Percentiles rank a stretch among this genome's conserved stretches.
phyloP scores from a whole-genome alignment of 257 asterid genomes.

The Vinca minor region DNA sequence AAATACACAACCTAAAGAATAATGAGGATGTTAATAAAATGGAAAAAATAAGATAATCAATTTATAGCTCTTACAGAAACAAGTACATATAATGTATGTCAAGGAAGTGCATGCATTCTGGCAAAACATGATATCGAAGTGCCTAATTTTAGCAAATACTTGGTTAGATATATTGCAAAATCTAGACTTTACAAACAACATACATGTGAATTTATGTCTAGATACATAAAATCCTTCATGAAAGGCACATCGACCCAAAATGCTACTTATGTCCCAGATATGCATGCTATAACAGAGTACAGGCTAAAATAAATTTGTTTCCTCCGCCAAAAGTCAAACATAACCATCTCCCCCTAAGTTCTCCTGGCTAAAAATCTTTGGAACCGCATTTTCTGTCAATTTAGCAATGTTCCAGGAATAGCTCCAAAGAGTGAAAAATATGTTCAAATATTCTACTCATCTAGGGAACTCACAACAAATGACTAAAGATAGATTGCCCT shows the following conservation, averaged over 20 bases:
- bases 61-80: constrained; percentile 1
- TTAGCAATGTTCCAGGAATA: neutral
- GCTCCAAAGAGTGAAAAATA: neutral
- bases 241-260: neutral
- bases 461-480: neutral
- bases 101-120: too few species aligned
- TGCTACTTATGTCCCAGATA: neutral
- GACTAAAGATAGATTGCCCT: neutral
- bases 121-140: too few species aligned
- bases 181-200: neutral
- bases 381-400: neutral
- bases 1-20: neutral
- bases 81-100: neutral
- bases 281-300: neutral
- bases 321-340: neutral
- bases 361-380: neutral
- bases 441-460: neutral
- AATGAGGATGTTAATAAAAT: neutral
- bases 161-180: neutral
- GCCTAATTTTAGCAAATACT: neutral
- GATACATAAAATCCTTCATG: neutral
- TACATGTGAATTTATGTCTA: neutral
- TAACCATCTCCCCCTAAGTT: neutral
- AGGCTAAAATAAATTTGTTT: neutral
- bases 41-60: neutral